These are phyloP conservation scores for Pseudoturritis turrita DNA, from an alignment of 345 rosid species.

Conservation along the genomic window DNA sequence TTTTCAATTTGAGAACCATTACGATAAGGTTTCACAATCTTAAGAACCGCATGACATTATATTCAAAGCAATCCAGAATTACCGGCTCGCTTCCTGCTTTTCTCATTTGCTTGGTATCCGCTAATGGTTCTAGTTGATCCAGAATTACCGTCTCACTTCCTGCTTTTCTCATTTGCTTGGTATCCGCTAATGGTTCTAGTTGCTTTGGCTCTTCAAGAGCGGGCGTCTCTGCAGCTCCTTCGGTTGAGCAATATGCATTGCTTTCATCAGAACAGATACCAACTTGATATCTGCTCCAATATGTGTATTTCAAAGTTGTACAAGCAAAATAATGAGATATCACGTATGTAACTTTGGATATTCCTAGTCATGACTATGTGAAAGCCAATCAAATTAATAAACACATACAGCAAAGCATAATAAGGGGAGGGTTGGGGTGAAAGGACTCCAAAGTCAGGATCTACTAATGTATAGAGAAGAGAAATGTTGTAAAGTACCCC, in stretches of 20 bases:
- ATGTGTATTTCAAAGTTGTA: constrained; percentile 1
- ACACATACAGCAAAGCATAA: neutral
- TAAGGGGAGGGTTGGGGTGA: neutral
- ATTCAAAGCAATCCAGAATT: neutral
- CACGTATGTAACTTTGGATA: neutral
- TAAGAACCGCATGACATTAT: neutral
- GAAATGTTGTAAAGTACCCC: constrained; percentile 21
- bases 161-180: neutral
- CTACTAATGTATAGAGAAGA: constrained; percentile 4
- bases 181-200: neutral
- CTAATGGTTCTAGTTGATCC: neutral
- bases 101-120: neutral
- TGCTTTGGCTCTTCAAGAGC: neutral
- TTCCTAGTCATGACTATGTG: neutral
- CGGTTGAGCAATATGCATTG: neutral
- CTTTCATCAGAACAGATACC: neutral
- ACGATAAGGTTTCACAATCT: neutral
- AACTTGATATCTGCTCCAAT: constrained; percentile 22
- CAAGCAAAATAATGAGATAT: constrained; percentile 25
- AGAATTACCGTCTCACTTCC: neutral
- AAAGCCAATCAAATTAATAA: neutral
- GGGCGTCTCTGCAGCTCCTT: constrained; percentile 1
- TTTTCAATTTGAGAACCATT: neutral
- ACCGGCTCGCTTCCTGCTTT: constrained; percentile 5
- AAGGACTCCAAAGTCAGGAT: neutral